Evolutionary conservation across 2,329 filamentous ascomycete genomes (phyloP).

Genomic region (Pestalotiopsis sp.): DNA sequence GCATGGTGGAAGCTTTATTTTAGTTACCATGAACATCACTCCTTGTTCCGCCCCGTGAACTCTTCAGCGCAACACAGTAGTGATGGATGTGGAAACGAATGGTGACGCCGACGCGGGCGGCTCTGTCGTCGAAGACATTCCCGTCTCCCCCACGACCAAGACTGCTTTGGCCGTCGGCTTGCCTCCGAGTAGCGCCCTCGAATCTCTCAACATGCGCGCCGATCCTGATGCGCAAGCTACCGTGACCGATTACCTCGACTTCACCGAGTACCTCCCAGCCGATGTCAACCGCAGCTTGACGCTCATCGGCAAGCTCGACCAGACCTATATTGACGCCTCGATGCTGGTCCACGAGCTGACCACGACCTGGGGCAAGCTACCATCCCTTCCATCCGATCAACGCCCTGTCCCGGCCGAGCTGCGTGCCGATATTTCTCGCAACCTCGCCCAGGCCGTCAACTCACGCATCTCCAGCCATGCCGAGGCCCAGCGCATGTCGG

Average conservation of each 20-base stretch:
- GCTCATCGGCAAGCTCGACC: conserved; percentile 64
- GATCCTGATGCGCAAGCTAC: conserved; percentile 69
- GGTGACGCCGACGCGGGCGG: conserved; percentile 10
- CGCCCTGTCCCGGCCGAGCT: conserved; percentile 51
- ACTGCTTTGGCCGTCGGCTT: conserved; percentile 28
- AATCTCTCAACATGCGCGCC: conserved; percentile 50
- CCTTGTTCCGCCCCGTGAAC: neutral
- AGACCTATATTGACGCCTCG: conserved; percentile 57
- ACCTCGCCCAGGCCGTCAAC: conserved; percentile 53
- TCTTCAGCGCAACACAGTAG: conserved; percentile 9
- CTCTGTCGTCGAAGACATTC: conserved; percentile 19
- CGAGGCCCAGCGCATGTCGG: conserved; percentile 63
- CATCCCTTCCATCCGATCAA: conserved; percentile 44
- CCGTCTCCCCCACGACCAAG: conserved; percentile 36
- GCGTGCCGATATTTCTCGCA: conserved; percentile 60
- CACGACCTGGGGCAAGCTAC: conserved; percentile 56
- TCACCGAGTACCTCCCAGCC: conserved; percentile 68
- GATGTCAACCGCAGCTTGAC: conserved; percentile 67
- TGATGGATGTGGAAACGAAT: conserved; percentile 7
- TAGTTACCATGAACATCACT: neutral
- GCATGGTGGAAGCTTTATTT: neutral
- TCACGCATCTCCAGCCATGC: conserved; percentile 60
- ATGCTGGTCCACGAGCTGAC: conserved; percentile 56
- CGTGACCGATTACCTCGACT: conserved; percentile 70
- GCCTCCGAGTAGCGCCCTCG: conserved; percentile 37